phyloP scores from a whole-genome alignment of 2,329 filamentous ascomycete genomes.

The Botrytis fabae region DNA sequence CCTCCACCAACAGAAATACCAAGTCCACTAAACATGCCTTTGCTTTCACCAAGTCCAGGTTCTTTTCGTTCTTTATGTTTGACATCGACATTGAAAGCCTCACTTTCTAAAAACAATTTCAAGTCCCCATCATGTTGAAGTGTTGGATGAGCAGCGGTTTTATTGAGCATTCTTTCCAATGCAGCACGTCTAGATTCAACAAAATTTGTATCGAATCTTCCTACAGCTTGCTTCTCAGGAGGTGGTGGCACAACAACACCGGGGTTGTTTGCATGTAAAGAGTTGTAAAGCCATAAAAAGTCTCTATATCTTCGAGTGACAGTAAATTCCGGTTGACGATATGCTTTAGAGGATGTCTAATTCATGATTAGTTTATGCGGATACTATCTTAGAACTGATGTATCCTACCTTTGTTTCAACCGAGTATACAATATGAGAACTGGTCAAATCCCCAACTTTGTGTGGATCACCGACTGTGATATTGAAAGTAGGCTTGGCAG shows the following conservation, averaged over 20 bases:
- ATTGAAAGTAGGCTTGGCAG: slow-evolving; percentile 85
- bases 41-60: slow-evolving; percentile 81
- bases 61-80: slow-evolving; percentile 97
- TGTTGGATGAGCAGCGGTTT: slow-evolving; percentile 83
- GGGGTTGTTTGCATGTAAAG: slow-evolving; percentile 90
- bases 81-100: slow-evolving; percentile 91
- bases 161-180: slow-evolving; percentile 97
- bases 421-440: slow-evolving; percentile 96
- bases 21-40: slow-evolving; percentile 86
- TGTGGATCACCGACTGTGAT: slow-evolving; percentile 95
- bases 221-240: slow-evolving; percentile 96
- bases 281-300: slow-evolving; percentile 97
- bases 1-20: slow-evolving; percentile 75
- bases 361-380: slow-evolving; percentile 26
- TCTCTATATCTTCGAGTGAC: slow-evolving; percentile 94
- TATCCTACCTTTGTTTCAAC: slow-evolving; percentile 80
- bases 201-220: slow-evolving; percentile 94
- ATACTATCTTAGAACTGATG: background rate
- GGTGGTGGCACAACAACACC: slow-evolving; percentile 94
- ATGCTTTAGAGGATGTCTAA: slow-evolving; percentile 93
- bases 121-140: slow-evolving; percentile 91
- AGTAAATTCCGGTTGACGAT: slow-evolving; percentile 86
- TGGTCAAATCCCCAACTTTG: slow-evolving; percentile 95
- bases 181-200: slow-evolving; percentile 90
- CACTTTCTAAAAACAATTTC: slow-evolving; percentile 95